These are phyloP conservation scores for Penicillium maclennaniae DNA, from an alignment of 495 filamentous ascomycete species.

Conservation along the genomic window DNA sequence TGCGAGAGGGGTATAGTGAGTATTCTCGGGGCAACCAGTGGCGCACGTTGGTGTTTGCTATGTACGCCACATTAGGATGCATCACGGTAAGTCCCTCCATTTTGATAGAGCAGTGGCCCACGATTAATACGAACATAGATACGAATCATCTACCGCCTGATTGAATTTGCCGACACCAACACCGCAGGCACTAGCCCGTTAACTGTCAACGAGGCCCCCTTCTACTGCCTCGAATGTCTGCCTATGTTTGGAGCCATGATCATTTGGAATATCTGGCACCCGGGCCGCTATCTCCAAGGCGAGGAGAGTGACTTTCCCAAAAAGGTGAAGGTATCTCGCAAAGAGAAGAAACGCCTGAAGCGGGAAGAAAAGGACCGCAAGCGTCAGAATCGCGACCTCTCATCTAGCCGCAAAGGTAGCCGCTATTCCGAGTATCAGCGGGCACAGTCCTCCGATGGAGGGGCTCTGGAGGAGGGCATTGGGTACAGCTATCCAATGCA, in stretches of 20 bases:
- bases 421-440: not conserved
- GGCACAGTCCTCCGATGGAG: not conserved
- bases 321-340: constrained; percentile 13
- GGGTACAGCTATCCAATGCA: not conserved
- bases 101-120: not conserved
- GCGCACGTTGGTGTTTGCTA: constrained; percentile 4
- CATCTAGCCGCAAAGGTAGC: not conserved
- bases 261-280: constrained; percentile 47
- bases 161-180: constrained; percentile 47
- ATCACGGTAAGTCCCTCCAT: constrained; percentile 7
- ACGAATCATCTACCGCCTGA: constrained; percentile 54
- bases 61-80: constrained; percentile 37
- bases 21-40: constrained; percentile 1
- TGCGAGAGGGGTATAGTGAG: constrained; percentile 25
- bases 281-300: constrained; percentile 45
- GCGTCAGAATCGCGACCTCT: not conserved
- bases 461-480: not conserved
- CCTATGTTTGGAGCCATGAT: constrained; percentile 51
- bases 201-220: constrained; percentile 45
- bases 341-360: constrained; percentile 6
- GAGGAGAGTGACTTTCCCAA: constrained; percentile 29
- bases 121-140: constrained; percentile 24
- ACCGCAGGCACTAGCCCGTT: constrained; percentile 29
- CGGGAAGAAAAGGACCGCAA: constrained; percentile 2
- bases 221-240: constrained; percentile 51